Evolutionary conservation across 495 filamentous ascomycete species (phyloP).

Genomic region (Elaphomyces granulatus): DNA sequence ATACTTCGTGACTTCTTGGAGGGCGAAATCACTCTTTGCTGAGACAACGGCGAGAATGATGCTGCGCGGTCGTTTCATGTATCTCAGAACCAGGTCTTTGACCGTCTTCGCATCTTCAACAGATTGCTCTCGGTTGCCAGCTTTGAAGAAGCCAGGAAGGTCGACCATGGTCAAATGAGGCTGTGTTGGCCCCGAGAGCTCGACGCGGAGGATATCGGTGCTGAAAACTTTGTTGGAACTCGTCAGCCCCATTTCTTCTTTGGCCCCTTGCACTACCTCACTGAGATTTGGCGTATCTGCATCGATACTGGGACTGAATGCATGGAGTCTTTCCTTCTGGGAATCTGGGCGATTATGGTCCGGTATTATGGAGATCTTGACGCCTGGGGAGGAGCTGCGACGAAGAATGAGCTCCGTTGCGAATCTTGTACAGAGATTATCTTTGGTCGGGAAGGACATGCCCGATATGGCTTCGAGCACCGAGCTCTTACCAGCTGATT

Average conservation of each 20-base stretch:
- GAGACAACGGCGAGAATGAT: constrained; percentile 40
- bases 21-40: constrained; percentile 35
- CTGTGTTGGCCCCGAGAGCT: constrained; percentile 36
- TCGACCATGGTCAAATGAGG: constrained; percentile 44
- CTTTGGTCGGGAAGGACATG: constrained; percentile 40
- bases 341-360: constrained; percentile 12
- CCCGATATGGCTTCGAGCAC: constrained; percentile 53
- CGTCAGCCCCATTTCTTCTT: constrained; percentile 37
- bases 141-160: constrained; percentile 38
- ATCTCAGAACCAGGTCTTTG: constrained; percentile 29
- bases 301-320: too few relatives aligned
- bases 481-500: constrained; percentile 49
- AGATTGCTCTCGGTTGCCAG: constrained; percentile 33
- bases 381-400: constrained; percentile 14
- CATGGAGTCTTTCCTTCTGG: constrained; percentile 12
- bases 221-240: constrained; percentile 24
- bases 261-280: constrained; percentile 25
- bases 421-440: constrained; percentile 42
- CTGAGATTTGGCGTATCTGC: constrained; percentile 21
- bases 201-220: constrained; percentile 36
- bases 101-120: constrained; percentile 29
- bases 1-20: constrained; percentile 30
- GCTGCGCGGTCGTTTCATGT: constrained; percentile 35
- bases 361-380: constrained; percentile 27
- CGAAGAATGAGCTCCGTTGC: constrained; percentile 44